Base-by-base conservation (phyloP, 768 basidiomycete genomes). In the Pulveroboletus frians region DNA sequence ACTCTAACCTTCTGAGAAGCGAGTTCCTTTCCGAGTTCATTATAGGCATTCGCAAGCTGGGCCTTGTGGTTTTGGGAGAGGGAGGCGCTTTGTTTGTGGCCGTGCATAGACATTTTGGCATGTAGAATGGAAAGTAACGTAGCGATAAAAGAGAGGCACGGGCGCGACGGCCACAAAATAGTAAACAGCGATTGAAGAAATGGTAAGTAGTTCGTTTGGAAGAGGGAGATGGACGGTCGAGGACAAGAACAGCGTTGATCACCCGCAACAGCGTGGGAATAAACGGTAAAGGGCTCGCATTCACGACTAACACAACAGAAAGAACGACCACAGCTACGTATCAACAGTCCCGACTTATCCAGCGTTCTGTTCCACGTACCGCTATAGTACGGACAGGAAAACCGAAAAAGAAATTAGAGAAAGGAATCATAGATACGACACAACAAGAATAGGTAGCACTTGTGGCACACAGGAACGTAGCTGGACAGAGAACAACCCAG, bases 21-120 rank as follows among this genome's bases (percentile, higher is more conserved):
- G 26, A 98, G 81, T 69, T 96, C 94, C 74, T 87, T 95, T 57
- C 93, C 94, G 6, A 98, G 81, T 76, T 95, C 93, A 72, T 93
- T 93, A 75, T 98, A 98, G 51, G 94, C 94, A 67, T 81, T 91
- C 61, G 87, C 87, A 64, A 98, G 90, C 68, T 93, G 83, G 26
- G 86, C 88, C 70, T 85, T 89, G 71, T 85, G 78, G 68, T 90
- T 91, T 71, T 84, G 81, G 42, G 77, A 72, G 54, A 84, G 68
- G 53, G 83, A 85, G 51, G 70, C 72, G 34, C 80, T 73, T 51
- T 78, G 77, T 68, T 77, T 82, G 73, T 85, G 84, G 57, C 76
- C 76, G 56, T 72, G 76, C 30, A 67, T 57, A 55, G 75, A 72
- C 78, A 81, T 80, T 45, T 20, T 55, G 49, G 50, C 63, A 67